Conservation (phyloP, 345 rosid genomes). For the Aquilaria sinensis region DNA sequence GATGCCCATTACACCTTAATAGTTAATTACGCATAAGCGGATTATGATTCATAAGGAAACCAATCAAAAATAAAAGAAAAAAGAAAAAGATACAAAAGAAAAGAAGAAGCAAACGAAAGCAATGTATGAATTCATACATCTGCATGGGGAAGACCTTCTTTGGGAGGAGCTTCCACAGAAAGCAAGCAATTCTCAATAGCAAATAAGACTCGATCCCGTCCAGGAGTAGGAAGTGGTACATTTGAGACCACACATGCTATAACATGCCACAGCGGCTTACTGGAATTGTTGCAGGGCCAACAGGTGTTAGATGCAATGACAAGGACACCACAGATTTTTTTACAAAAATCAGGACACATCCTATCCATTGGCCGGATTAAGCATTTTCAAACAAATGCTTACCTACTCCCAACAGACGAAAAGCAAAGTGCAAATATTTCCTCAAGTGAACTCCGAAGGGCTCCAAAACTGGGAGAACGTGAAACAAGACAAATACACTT, state of each 20-base stretch:
- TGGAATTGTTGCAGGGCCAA: slow-evolving; percentile 43
- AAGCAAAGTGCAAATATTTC: slow-evolving; percentile 88
- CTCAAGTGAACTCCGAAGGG: slow-evolving; percentile 74
- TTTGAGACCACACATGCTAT: slow-evolving; percentile 66
- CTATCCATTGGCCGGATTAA: background rate
- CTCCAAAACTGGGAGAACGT: slow-evolving; percentile 73
- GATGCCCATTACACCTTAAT: no score
- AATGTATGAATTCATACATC: slow-evolving; percentile 46
- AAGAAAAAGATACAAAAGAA: slow-evolving; percentile 11
- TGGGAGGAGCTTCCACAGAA: slow-evolving; percentile 88
- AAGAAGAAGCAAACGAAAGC: background rate
- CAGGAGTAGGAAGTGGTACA: slow-evolving; percentile 94
- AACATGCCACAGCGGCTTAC: slow-evolving; percentile 94
- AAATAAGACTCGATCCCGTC: slow-evolving; percentile 85
- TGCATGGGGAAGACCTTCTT: slow-evolving; percentile 87
- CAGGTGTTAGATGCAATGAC: slow-evolving; percentile 22
- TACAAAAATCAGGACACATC: background rate
- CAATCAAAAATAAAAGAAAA: slow-evolving; percentile 6
- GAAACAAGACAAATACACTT: slow-evolving; percentile 94
- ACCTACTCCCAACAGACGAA: slow-evolving; percentile 89
- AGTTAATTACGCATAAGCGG: background rate
- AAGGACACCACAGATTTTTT: slow-evolving; percentile 6
- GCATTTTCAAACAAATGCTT: slow-evolving; percentile 9
- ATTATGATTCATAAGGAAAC: slow-evolving; percentile 6
- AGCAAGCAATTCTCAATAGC: slow-evolving; percentile 84